phyloP scores from a whole-genome alignment of 106 monocot genomes.

The Dactylorhiza incarnata region DNA sequence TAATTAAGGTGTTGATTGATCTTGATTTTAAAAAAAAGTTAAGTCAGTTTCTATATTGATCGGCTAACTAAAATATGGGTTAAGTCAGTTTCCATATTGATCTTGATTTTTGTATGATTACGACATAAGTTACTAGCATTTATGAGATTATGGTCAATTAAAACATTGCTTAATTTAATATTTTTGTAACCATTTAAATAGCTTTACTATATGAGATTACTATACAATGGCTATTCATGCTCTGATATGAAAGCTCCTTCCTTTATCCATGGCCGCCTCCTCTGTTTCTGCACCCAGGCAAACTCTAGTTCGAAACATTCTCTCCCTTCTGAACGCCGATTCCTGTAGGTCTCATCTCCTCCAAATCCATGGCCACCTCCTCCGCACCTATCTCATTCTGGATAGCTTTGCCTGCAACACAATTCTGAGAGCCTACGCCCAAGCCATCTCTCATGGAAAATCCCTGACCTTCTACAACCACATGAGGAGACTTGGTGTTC shows the following conservation, averaged over 20 bases:
- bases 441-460: slow-evolving; percentile 15
- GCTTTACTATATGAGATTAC: no score
- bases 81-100: no score
- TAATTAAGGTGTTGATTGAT: no score
- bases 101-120: no score
- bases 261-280: background rate
- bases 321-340: slow-evolving; percentile 18
- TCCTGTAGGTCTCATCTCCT: slow-evolving; percentile 19
- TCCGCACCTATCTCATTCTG: slow-evolving; percentile 29
- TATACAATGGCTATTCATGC: no score
- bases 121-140: no score
- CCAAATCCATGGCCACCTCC: slow-evolving; percentile 48
- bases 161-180: no score
- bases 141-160: no score
- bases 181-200: no score
- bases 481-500: slow-evolving; percentile 28
- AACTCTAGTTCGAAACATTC: background rate
- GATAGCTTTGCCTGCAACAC: slow-evolving; percentile 33
- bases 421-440: slow-evolving; percentile 28
- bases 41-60: no score
- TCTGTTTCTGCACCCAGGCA: background rate
- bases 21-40: no score
- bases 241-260: slow-evolving; percentile 9
- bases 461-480: slow-evolving; percentile 31
- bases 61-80: no score